Evolutionary conservation across 1,284 basidiomycete species (phyloP).

Genomic region (Ustilago loliicola): DNA sequence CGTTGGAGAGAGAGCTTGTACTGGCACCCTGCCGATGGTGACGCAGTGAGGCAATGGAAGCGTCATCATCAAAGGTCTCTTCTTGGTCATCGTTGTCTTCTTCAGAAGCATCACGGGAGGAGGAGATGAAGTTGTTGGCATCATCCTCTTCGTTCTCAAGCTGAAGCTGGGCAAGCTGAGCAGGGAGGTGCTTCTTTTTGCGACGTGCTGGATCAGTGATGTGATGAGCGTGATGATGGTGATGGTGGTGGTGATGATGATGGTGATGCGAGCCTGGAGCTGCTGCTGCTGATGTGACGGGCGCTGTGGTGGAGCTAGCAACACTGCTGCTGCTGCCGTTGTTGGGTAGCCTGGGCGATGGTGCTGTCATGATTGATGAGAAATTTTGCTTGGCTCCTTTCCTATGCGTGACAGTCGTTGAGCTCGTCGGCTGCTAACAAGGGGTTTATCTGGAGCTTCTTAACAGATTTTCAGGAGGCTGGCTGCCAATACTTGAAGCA

Average conservation of each 20-base stretch:
- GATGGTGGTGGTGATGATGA: slow-evolving; percentile 51
- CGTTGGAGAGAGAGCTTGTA: slow-evolving; percentile 33
- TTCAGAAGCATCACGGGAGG: slow-evolving; percentile 55
- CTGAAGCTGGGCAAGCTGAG: slow-evolving; percentile 53
- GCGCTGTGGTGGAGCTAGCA: slow-evolving; percentile 24
- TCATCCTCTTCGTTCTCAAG: slow-evolving; percentile 49
- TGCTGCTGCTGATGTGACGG: slow-evolving; percentile 11
- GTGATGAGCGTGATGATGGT: slow-evolving; percentile 51
- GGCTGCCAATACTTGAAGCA: background rate
- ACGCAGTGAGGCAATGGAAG: slow-evolving; percentile 51
- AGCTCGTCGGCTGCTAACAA: background rate
- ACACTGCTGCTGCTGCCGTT: slow-evolving; percentile 45
- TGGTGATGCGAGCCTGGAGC: slow-evolving; percentile 14
- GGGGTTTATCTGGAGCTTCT: background rate
- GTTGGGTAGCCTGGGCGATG: slow-evolving; percentile 23
- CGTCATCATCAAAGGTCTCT: slow-evolving; percentile 53
- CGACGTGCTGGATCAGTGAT: slow-evolving; percentile 52
- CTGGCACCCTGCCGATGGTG: slow-evolving; percentile 38
- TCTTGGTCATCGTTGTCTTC: slow-evolving; percentile 60
- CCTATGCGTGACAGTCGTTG: background rate
- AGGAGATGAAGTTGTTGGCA: slow-evolving; percentile 50
- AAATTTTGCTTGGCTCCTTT: background rate
- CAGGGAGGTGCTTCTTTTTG: slow-evolving; percentile 55
- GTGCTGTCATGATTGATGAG: slow-evolving; percentile 13
- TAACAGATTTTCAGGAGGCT: background rate